These are phyloP conservation scores for Diplocarpon mali DNA, from an alignment of 2,329 filamentous ascomycete species.

Conservation along the genomic window DNA sequence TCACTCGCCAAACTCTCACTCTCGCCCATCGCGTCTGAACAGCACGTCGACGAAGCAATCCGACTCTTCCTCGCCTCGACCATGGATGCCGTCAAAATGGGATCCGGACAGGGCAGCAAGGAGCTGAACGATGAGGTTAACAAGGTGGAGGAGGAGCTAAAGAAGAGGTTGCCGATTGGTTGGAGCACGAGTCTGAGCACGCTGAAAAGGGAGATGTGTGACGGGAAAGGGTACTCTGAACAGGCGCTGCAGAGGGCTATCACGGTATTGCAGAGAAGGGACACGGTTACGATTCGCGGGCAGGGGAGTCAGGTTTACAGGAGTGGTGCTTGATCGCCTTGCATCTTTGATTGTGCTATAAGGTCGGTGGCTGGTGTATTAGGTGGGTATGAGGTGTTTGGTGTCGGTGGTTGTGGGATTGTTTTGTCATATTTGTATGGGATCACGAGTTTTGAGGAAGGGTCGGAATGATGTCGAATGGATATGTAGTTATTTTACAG, in stretches of 20 bases:
- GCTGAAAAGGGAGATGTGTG: conserved; percentile 80
- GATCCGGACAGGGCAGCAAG: conserved; percentile 69
- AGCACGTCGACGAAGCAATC: conserved; percentile 94
- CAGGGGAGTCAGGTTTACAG: conserved; percentile 66
- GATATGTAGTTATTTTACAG: not conserved
- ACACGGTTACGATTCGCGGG: conserved; percentile 73
- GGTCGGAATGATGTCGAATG: not conserved
- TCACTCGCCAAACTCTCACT: conserved; percentile 86
- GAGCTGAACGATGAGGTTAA: conserved; percentile 85
- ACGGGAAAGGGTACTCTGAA: conserved; percentile 82
- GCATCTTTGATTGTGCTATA: not conserved
- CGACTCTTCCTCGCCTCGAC: conserved; percentile 91
- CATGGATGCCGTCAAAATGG: conserved; percentile 95
- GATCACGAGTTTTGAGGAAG: not conserved
- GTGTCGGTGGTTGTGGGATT: not conserved
- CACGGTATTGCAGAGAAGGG: conserved; percentile 74
- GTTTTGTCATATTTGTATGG: not conserved
- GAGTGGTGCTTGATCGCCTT: conserved; percentile 45
- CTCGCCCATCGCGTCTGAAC: conserved; percentile 75
- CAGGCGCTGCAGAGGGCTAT: conserved; percentile 74
- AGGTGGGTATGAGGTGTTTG: not conserved
- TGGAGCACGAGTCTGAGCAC: conserved; percentile 90
- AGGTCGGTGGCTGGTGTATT: too few relatives aligned
- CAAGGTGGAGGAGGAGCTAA: conserved; percentile 81
- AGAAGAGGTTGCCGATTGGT: conserved; percentile 78